Evolutionary conservation across 306 rosid species (phyloP), one percentile per base, ranked within the genome.

Genomic region (Glycine tomentella): DNA sequence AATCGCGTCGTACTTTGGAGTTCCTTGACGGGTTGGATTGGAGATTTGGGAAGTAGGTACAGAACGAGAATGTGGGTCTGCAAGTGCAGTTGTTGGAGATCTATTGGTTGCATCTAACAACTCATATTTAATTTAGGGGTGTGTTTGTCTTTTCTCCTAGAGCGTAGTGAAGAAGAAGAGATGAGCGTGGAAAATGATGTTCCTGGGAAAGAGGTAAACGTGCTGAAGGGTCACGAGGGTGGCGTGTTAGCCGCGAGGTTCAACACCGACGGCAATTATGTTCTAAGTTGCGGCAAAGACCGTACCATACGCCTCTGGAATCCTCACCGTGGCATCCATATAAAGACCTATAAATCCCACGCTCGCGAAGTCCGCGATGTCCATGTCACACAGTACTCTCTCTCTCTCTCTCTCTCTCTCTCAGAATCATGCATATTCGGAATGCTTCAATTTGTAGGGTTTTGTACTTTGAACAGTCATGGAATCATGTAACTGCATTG

Each of bases 221-320:
- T 90, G 9, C 88, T 95, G 13, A 89, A 84, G 74, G 98, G 98
- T 51, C 99, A 95, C 80, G 94, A 95, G 69, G 97, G 98, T 3
- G 96, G 88, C 16, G 92, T 95, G 3, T 76, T 93, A 70, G 94
- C 94, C 0, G 92, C 91, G 4, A 90, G 94, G 82, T 95, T 93
- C 90, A 93, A 95, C 85, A 55, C 55, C 68, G 93, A 95, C 50
- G 97, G 92, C 3, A 95, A 93, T 49, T 93, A 93, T 80, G 84
- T 91, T 86, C 90, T 93, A 9, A 93, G 96, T 72, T 81, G 89
- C 83, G 94, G 98, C 82, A 95, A 93, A 73, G 99, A 95, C 81
- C 96, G 99, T 67, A 93, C 97, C 77, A 91, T 93, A 61, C 91
- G 98, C 75, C 94, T 93, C 79, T 95, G 94, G 99, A 95, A 93